Conservation (phyloP, 345 rosid species). For the Eucalyptus viminalis region DNA sequence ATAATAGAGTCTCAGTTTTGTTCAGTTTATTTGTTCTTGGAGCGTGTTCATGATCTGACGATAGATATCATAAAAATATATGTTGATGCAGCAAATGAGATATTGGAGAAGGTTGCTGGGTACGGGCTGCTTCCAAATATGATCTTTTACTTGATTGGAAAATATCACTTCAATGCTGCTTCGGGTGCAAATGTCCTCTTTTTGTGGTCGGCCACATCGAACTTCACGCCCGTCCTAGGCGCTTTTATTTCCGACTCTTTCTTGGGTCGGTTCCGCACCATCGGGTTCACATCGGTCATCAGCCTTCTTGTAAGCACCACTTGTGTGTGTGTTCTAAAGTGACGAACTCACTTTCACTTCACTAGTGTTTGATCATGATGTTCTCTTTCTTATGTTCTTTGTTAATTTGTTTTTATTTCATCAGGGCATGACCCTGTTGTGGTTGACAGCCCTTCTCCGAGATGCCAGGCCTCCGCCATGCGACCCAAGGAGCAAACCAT, state of each 20-base stretch:
- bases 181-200: conserved; percentile 18
- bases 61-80: not conserved
- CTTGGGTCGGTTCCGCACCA: conserved; percentile 36
- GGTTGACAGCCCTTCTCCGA: conserved; percentile 31
- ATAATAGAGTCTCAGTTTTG: not conserved
- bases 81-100: conserved; percentile 37
- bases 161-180: conserved; percentile 23
- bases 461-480: conserved; percentile 26
- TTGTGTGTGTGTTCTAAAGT: not conserved
- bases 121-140: conserved; percentile 35
- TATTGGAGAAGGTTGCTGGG: conserved; percentile 40
- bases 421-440: conserved; percentile 28
- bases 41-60: not conserved
- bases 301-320: conserved; percentile 15
- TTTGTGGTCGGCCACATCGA: conserved; percentile 26
- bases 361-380: not conserved
- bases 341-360: not conserved
- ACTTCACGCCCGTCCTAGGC: conserved; percentile 28
- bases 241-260: conserved; percentile 45
- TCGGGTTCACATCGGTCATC: conserved; percentile 14
- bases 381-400: not conserved
- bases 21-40: not conserved
- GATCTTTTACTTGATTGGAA: conserved; percentile 19
- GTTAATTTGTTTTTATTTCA: not conserved
- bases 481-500: not conserved